phyloP scores from a whole-genome alignment of 441 rosid species.

The Breynia disticha region DNA sequence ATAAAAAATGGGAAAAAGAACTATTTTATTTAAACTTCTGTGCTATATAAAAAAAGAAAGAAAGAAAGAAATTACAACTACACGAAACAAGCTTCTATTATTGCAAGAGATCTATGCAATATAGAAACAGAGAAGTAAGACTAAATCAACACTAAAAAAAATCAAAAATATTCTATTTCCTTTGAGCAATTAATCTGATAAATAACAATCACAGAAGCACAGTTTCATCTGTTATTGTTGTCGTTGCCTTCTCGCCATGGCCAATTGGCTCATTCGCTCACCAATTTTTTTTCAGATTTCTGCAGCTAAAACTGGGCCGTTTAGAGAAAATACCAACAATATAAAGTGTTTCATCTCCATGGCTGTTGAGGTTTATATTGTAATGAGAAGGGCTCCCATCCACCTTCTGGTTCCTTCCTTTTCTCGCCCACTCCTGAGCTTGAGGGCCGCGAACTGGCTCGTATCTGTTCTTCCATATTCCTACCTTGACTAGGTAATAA shows the following conservation, averaged over 20 bases:
- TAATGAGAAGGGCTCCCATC: conserved; percentile 50
- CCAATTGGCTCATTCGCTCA: conserved; percentile 30
- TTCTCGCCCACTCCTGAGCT: conserved; percentile 58
- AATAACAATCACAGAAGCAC: conserved; percentile 38
- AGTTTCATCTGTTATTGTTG: conserved; percentile 45
- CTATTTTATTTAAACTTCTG: no score
- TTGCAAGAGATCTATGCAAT: no score
- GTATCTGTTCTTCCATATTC: conserved; percentile 46
- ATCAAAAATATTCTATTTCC: no score
- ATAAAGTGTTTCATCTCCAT: conserved; percentile 41
- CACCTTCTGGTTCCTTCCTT: conserved; percentile 79
- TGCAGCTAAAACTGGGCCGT: conserved; percentile 11
- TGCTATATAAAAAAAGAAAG: no score
- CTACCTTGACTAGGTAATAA: conserved; percentile 50
- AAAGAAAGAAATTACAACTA: no score
- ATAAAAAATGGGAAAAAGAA: no score
- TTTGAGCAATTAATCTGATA: no score
- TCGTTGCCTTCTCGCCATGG: conserved; percentile 25
- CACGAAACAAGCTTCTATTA: no score
- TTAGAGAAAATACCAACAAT: neutral
- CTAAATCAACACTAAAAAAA: no score
- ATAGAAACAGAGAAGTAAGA: no score
- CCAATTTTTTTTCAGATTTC: conserved; percentile 19
- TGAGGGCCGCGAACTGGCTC: conserved; percentile 43
- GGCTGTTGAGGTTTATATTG: conserved; percentile 49